Evolutionary conservation across 495 filamentous ascomycete genomes (phyloP), one percentile per base, ranked within the genome.

Genomic region (Xylaria intraflava): DNA sequence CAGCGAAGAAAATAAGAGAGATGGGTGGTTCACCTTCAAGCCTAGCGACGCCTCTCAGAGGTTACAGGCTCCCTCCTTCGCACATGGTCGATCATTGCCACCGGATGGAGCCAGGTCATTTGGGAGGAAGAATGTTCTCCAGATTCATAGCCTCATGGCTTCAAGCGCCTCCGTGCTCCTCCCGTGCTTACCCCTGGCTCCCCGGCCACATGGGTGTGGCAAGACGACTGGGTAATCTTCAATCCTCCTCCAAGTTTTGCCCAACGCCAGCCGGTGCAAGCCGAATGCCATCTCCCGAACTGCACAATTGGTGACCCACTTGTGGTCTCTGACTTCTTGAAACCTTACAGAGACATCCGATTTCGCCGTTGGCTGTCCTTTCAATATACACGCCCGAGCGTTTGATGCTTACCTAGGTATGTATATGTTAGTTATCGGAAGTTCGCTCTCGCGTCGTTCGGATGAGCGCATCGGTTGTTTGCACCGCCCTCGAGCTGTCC

Each of bases 171-270:
- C n/a, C 11, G 33, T 29, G 46, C 33, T 49, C 35, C 35, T 40
- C 35, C 35, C 24, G 47, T 22, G 24, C 4, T 35, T 17, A 39
- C 19, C 6, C 8, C 10, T 23, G 24, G 49, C 16, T 43, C 12
- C n/a, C 39, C 27, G 11, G 27, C 49, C 17, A 39, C 33, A 10
- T 22, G 35, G 22, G 23, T 12, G 14, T 16, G 16, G 49, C 26
- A 19, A 29, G 46, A 36, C 29, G 19, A 26, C 50, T 29, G 40
- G 14, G n/a, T 43, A n/a, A n/a, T n/a, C n/a, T 4, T 31, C 27
- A 24, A 26, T 29, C 50, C 26, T 53, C 50, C 49, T 51, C 41
- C 38, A 51, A 26, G n/a, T n/a, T n/a, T n/a, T n/a, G n/a, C n/a
- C n/a, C n/a, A n/a, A 39, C 38, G 23, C 14, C 9, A 24, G 4